Conservation (phyloP, 768 basidiomycete species). For the Kwoniella shandongensis region DNA sequence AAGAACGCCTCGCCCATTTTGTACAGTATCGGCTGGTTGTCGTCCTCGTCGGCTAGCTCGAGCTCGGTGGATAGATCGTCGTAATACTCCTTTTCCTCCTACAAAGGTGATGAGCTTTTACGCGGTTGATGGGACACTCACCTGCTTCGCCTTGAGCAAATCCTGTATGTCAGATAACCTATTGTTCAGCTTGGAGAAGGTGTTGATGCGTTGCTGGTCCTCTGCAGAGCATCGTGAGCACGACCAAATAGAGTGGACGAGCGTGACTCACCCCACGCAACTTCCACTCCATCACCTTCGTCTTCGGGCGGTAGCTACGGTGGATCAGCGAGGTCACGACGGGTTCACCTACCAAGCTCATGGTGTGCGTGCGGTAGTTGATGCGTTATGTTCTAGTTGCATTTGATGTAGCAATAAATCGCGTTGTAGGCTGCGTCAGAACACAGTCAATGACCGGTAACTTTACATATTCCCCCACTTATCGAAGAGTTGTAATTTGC, state of each 20-base stretch:
- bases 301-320: conserved; percentile 48
- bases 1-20: conserved; percentile 86
- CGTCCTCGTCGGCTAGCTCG: conserved; percentile 81
- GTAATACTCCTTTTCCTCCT: conserved; percentile 94
- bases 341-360: too few relatives aligned
- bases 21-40: conserved; percentile 70
- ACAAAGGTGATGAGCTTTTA: conserved; percentile 61
- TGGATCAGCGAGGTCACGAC: not conserved
- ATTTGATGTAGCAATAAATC: too few relatives aligned
- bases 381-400: too few relatives aligned
- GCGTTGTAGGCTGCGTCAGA: too few relatives aligned
- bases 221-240: conserved; percentile 55
- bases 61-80: conserved; percentile 85
- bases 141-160: conserved; percentile 71
- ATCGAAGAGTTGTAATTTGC: too few relatives aligned
- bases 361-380: too few relatives aligned
- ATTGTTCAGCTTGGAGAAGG: conserved; percentile 86
- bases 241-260: not conserved
- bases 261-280: conserved; percentile 48
- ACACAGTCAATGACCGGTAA: too few relatives aligned
- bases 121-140: conserved; percentile 44
- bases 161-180: conserved; percentile 71
- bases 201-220: conserved; percentile 87
- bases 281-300: conserved; percentile 53
- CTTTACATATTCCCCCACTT: too few relatives aligned